Evolutionary conservation across 768 basidiomycete genomes (phyloP), one percentile per base, ranked within the genome.

Genomic region (Kwoniella bestiolae): DNA sequence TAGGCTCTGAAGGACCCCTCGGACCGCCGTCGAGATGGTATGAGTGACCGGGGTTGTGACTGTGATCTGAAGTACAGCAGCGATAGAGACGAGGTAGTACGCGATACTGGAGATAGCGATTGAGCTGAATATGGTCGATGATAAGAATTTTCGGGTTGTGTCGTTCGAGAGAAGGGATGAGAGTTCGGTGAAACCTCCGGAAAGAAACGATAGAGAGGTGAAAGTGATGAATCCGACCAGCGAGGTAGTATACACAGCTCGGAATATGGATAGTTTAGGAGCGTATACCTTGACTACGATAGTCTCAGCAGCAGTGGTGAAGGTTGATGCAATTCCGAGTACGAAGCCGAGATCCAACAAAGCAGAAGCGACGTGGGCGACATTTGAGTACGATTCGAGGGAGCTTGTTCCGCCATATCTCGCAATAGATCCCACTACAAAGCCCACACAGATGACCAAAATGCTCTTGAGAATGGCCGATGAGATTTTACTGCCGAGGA

Each of bases 11-110:
- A 49, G 28, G 6, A 59, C 58, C 18, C 58, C 58, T 28, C 70
- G 51, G 16, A 66, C 68, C 8, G 68, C 68, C 2, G 68, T 46
- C 25, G 65, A 65, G 58, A 69, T 65, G 25, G 96, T 97, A 81
- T 97, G 94, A 1, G 94, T 94, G 79, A 95, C 92, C 18, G 94
- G 94, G 1, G 92, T 94, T 5, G 94, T 97, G 68, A 97, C 90
- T 80, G 95, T 94, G 84, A 97, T 94, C 31, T 91, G 92, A 28
- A 97, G 85, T 63, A 94, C 82, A 67, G 91, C 92, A 14, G 94
- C 93, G 59, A 97, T 87, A 82, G 90, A 92, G 87, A 97, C 94
- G 73, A 94, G 83, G 85, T 95, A 97, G 31, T 53, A 45, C 16
- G 44, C 56, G 3, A 56, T 14, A 14, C 56, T 38, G 34, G 56